Conservation (phyloP, 1,139 yeast species). For the Eremothecium sinecaudum region DNA sequence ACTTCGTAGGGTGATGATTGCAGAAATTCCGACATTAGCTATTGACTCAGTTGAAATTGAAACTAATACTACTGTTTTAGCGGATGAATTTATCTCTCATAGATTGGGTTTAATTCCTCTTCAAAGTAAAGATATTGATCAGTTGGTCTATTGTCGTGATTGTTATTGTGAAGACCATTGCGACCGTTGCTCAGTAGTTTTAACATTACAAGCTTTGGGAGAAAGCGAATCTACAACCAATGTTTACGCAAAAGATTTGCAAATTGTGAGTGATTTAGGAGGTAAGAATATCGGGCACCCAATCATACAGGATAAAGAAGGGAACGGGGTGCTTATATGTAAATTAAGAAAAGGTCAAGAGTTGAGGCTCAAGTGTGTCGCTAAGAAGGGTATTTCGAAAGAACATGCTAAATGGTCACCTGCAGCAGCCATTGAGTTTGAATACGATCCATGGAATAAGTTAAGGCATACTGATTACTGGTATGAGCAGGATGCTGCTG, state of each 20-base stretch:
- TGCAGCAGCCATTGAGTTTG: slow-evolving; percentile 93
- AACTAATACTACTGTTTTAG: slow-evolving; percentile 84
- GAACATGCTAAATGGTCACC: slow-evolving; percentile 99
- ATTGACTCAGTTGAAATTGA: slow-evolving; percentile 94
- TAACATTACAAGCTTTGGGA: slow-evolving; percentile 79
- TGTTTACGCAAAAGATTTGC: slow-evolving; percentile 81
- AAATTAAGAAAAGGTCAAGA: slow-evolving; percentile 92
- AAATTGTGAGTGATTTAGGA: slow-evolving; percentile 38
- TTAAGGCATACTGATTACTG: slow-evolving; percentile 90
- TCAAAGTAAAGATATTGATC: slow-evolving; percentile 74
- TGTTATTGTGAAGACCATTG: slow-evolving; percentile 98
- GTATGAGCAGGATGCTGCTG: slow-evolving; percentile 83
- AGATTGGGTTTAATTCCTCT: slow-evolving; percentile 87
- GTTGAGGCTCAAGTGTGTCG: slow-evolving; percentile 78
- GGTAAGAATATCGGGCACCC: slow-evolving; percentile 63
- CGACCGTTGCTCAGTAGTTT: slow-evolving; percentile 83
- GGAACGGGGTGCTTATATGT: slow-evolving; percentile 80
- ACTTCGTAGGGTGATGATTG: slow-evolving; percentile 79
- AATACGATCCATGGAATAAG: slow-evolving; percentile 99
- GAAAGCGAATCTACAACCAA: slow-evolving; percentile 81
- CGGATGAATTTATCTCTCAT: slow-evolving; percentile 93
- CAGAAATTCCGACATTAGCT: slow-evolving; percentile 93
- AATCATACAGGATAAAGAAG: slow-evolving; percentile 65
- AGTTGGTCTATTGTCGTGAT: slow-evolving; percentile 75
- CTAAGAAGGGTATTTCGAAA: slow-evolving; percentile 95